phyloP scores from a whole-genome alignment of 192 early-diverging fungal genomes.

The Backusella macrospora region DNA sequence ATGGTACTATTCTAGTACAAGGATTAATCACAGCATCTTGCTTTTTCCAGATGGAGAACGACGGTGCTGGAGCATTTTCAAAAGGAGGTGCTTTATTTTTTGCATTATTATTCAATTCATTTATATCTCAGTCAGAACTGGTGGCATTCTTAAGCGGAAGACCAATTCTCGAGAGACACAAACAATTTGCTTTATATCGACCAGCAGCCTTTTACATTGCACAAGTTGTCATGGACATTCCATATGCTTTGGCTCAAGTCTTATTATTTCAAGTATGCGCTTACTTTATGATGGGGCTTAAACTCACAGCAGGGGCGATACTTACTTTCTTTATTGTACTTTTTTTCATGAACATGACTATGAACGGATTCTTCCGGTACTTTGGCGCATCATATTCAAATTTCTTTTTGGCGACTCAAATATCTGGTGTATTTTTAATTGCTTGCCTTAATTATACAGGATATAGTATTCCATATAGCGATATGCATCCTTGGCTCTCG shows the following conservation, averaged over 20 bases:
- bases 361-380: conserved; percentile 62
- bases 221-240: conserved; percentile 55
- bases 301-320: conserved; percentile 42
- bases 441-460: conserved; percentile 59
- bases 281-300: conserved; percentile 59
- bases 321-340: conserved; percentile 57
- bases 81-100: conserved; percentile 79
- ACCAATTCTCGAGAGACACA: conserved; percentile 77
- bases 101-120: conserved; percentile 52
- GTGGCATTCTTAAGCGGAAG: conserved; percentile 73
- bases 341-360: conserved; percentile 54
- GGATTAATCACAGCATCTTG: conserved; percentile 73
- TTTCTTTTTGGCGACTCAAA: conserved; percentile 54
- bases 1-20: conserved; percentile 55
- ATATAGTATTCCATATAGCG: conserved; percentile 61
- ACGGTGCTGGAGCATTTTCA: conserved; percentile 68
- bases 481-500: conserved; percentile 62
- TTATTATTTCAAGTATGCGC: conserved; percentile 56
- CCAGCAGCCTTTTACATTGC: conserved; percentile 59
- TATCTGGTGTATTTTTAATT: conserved; percentile 56
- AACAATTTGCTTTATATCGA: conserved; percentile 67
- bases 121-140: conserved; percentile 70
- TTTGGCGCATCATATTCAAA: conserved; percentile 52
- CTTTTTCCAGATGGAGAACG: conserved; percentile 60
- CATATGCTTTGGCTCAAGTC: conserved; percentile 52